Evolutionary conservation across 805 yeast species (phyloP), one percentile per base, ranked within the genome.

Genomic region (Clavispora asparagi): DNA sequence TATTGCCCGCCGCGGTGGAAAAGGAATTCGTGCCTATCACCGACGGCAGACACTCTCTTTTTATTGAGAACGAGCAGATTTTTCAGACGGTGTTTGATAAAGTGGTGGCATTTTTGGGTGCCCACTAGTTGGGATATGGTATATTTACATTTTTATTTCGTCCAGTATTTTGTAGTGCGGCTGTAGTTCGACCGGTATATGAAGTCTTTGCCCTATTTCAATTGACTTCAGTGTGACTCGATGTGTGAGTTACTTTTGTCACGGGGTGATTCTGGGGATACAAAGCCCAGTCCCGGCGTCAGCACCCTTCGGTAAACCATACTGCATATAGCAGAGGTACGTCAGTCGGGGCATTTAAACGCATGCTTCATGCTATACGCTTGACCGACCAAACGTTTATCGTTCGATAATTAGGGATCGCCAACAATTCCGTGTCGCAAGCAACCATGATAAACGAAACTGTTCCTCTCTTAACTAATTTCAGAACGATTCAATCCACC

Each of bases 11-110:
- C 39, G 49, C 58, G 45, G 59, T 69, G 23, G 68, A 71, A 37
- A 68, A 58, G 43, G 58, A 67, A 47, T 58, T 66, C 29, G 56
- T 35, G 58, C 64, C 52, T 48, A 53, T 63, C 28, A 55, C 62
- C 40, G 61, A 54, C 2, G 78, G 72, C 8, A 67, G 64, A 47
- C 81, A 82, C 63, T 57, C 74, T 42, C 51, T 81, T 52, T 60
- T 70, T 54, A 45, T 70, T 30, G 87, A 82, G 51, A 60, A 51
- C 1, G 79, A 77, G 10, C 70, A 65, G 36, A 60, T 69, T 25
- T 73, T 73, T 43, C 52, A 54, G 1, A 45, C 50, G 16, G 67
- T 73, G 3, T 62, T 65, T n/a, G 46, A 57, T 1, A 70, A 69
- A 46, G 52, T 78, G n/a, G 30, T 72, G 25, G 61, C 58, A 4